Base-by-base conservation (phyloP, 208 protist genomes). In the Lotmaria passim region DNA sequence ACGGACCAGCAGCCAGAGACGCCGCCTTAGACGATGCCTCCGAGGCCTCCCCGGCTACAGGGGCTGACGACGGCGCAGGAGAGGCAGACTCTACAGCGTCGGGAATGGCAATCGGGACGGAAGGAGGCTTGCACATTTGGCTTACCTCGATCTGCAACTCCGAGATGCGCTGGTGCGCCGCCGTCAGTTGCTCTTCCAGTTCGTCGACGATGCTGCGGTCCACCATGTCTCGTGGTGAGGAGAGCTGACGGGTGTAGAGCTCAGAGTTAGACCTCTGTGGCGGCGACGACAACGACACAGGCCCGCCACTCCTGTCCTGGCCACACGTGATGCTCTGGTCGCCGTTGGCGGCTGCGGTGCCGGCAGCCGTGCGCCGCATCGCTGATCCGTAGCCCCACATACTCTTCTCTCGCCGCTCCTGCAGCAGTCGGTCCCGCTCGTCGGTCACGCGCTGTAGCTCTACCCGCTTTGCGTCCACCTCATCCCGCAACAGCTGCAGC, bases 151-250 rank as follows among this genome's bases (percentile, higher is more conserved):
- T 69, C 36, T 82, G 61, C 36, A 86, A 55, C 62, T 83, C 73
- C 15, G 68, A 52, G 24, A 82, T 83, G 24, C 78, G 71, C 38
- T 52, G 61, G 34, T 86, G 76, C 15, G 81, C 81, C 3, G 51
- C 66, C 19, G 70, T 57, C 2, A 86, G 68, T 65, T 86, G 76
- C 59, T 80, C 73, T 73, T 86, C 77, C 21, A 86, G 60, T 46
- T 86, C 76, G 39, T 79, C 72, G n/a, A 72, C 69, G 21, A 76
- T 43, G 55, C 57, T 44, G 21, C 62, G 62, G 44, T 81, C 65
- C 28, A 73, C 65, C 10, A 34, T 46, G 44, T 78, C 56, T 11
- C 66, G 66, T 31, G 66, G 66, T 26, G 66, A 53, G 34, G 66
- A 72, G 14, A 38, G 26, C 19, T 39, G 36, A 15, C 47, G 41